Conservation (phyloP, 345 rosid genomes). For the Clarkia xantiana region DNA sequence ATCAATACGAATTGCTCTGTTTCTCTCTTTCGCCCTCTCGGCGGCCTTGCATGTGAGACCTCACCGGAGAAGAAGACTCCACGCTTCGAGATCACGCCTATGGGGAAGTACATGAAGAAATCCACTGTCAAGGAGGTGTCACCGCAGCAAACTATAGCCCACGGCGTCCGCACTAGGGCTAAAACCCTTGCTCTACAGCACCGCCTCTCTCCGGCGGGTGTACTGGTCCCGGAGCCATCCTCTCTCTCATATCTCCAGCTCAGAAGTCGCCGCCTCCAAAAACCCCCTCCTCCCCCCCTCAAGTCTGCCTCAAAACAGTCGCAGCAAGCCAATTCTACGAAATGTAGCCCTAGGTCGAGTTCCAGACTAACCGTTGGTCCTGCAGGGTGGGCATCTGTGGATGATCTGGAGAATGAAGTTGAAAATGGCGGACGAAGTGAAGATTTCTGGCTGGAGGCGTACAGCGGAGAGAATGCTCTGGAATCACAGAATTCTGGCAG, state of each 20-base stretch:
- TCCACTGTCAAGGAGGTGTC: slow-evolving; percentile 28
- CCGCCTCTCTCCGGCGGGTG: slow-evolving; percentile 13
- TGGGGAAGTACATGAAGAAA: slow-evolving; percentile 63
- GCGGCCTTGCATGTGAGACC: too few relatives aligned
- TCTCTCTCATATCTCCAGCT: slow-evolving; percentile 56
- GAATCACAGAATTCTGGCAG: not conserved
- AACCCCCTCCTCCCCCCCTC: slow-evolving; percentile 15
- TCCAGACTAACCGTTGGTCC: slow-evolving; percentile 9
- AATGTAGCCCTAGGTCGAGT: not conserved
- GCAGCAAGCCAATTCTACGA: not conserved
- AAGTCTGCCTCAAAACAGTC: not conserved
- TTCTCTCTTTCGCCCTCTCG: too few relatives aligned
- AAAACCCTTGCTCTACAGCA: slow-evolving; percentile 43
- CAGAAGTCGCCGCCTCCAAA: slow-evolving; percentile 51
- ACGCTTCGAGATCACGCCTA: slow-evolving; percentile 1
- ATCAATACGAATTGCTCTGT: too few relatives aligned
- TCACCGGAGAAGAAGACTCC: too few relatives aligned
- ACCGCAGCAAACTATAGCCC: slow-evolving; percentile 11
- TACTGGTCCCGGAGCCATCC: slow-evolving; percentile 14
- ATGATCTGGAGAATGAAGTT: not conserved
- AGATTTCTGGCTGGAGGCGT: slow-evolving; percentile 1
- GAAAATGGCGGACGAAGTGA: slow-evolving; percentile 1
- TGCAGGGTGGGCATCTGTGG: not conserved
- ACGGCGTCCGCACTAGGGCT: slow-evolving; percentile 42
- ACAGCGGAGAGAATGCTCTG: not conserved